A percentile compares a stretch with the other conserved stretches of the same genome.
phyloP scores from a whole-genome alignment of 2,329 filamentous ascomycete species.

The Aspergillus transmontanensis region DNA sequence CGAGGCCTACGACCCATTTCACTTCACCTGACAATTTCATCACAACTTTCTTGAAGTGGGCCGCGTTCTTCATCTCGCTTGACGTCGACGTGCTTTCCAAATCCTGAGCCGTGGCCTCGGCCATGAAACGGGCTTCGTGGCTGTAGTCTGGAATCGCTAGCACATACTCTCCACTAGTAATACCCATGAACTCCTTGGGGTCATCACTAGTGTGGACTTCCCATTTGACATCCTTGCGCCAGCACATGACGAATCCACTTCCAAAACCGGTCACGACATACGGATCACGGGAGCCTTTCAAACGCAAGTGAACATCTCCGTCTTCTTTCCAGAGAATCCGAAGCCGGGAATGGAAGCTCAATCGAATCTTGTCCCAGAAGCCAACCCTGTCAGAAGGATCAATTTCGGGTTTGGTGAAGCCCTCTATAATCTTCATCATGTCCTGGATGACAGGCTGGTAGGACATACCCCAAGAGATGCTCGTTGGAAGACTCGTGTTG shows the following conservation, averaged over 20 bases:
- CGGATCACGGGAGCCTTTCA: constrained; percentile 88
- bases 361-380: constrained; percentile 97
- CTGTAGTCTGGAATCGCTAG: constrained; percentile 93
- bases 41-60: constrained; percentile 95
- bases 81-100: constrained; percentile 63
- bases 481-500: constrained; percentile 87
- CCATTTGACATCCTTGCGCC: constrained; percentile 91
- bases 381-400: constrained; percentile 92
- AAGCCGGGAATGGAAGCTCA: constrained; percentile 91
- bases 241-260: constrained; percentile 97
- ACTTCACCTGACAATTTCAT: constrained; percentile 99
- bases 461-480: constrained; percentile 95
- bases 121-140: constrained; percentile 74
- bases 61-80: constrained; percentile 68
- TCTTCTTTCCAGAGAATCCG: constrained; percentile 91
- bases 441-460: constrained; percentile 98
- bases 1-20: constrained; percentile 84
- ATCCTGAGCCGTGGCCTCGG: constrained; percentile 48
- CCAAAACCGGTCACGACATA: constrained; percentile 91
- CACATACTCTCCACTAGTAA: constrained; percentile 93
- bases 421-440: constrained; percentile 99
- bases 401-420: constrained; percentile 92
- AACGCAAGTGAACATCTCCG: constrained; percentile 88
- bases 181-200: constrained; percentile 90
- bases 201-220: constrained; percentile 82